Percentiles rank a stretch among this genome's conserved stretches.
Evolutionary conservation across 257 asterid genomes (phyloP).

Genomic region (Misopates orontium): DNA sequence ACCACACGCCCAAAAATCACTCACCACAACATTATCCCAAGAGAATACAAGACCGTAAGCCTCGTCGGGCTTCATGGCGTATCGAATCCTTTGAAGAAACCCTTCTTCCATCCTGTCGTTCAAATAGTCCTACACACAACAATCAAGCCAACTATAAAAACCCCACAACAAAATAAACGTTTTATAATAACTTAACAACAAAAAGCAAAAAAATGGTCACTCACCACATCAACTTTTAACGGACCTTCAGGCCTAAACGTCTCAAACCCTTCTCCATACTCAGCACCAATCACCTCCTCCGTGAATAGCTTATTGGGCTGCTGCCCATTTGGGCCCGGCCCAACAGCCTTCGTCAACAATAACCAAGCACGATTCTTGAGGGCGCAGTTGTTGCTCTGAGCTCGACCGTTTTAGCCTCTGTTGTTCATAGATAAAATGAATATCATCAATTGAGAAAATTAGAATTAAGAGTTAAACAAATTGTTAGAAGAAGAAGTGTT

Average conservation of each 20-base stretch:
- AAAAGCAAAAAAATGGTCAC: too few species aligned
- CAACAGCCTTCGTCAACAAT: conserved; percentile 49
- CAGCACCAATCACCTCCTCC: conserved; percentile 97
- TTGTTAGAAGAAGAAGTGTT: background rate
- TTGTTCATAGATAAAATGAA: conserved; percentile 19
- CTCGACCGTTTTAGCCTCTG: conserved; percentile 56
- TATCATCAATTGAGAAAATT: background rate
- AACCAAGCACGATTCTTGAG: conserved; percentile 29
- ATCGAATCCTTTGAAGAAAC: conserved; percentile 84
- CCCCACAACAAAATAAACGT: conserved; percentile 5
- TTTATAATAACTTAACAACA: background rate
- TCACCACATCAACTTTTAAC: conserved; percentile 94
- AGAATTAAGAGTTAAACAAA: background rate
- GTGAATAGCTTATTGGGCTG: conserved; percentile 56
- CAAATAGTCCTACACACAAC: conserved; percentile 62
- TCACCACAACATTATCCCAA: conserved; percentile 97
- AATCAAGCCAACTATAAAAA: conserved; percentile 4
- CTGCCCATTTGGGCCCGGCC: conserved; percentile 49
- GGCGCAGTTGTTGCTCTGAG: conserved; percentile 36
- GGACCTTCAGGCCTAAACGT: conserved; percentile 90
- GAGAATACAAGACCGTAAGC: conserved; percentile 97
- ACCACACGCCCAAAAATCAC: conserved; percentile 8
- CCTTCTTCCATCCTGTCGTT: conserved; percentile 95
- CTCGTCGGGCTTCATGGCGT: conserved; percentile 99
- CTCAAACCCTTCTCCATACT: conserved; percentile 98